phyloP scores from a whole-genome alignment of 768 basidiomycete species.

The Lentinula boryana region DNA sequence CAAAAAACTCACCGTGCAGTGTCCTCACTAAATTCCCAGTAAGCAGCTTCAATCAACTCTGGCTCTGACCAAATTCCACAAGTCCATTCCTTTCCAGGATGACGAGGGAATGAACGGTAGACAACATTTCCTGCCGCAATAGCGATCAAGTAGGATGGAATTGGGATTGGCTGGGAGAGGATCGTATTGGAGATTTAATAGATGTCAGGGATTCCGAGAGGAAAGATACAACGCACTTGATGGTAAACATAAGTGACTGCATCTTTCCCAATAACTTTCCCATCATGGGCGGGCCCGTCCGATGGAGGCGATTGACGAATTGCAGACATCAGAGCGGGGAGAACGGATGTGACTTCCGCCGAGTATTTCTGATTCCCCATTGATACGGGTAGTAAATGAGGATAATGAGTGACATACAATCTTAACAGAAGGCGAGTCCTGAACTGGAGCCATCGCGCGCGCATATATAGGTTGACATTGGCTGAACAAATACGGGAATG shows the following conservation, averaged over 20 bases:
- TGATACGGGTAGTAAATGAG: neutral
- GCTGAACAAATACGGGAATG: conserved; percentile 83
- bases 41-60: conserved; percentile 65
- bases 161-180: conserved; percentile 62
- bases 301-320: conserved; percentile 71
- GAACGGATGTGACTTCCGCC: conserved; percentile 69
- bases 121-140: conserved; percentile 81
- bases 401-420: conserved; percentile 38
- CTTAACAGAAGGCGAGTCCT: conserved; percentile 89
- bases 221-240: conserved; percentile 44
- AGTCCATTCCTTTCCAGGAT: conserved; percentile 66
- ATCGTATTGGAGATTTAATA: neutral
- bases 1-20: conserved; percentile 53
- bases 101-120: conserved; percentile 59
- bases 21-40: conserved; percentile 87
- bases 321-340: conserved; percentile 86
- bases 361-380: conserved; percentile 59
- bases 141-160: conserved; percentile 90
- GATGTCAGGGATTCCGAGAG: neutral
- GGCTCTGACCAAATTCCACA: conserved; percentile 93
- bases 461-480: conserved; percentile 93
- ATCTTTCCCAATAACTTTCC: conserved; percentile 71
- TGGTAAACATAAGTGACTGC: conserved; percentile 68
- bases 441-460: conserved; percentile 70
- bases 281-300: conserved; percentile 64